phyloP scores from a whole-genome alignment of 495 filamentous ascomycete species.

The Tirmania nivea region DNA sequence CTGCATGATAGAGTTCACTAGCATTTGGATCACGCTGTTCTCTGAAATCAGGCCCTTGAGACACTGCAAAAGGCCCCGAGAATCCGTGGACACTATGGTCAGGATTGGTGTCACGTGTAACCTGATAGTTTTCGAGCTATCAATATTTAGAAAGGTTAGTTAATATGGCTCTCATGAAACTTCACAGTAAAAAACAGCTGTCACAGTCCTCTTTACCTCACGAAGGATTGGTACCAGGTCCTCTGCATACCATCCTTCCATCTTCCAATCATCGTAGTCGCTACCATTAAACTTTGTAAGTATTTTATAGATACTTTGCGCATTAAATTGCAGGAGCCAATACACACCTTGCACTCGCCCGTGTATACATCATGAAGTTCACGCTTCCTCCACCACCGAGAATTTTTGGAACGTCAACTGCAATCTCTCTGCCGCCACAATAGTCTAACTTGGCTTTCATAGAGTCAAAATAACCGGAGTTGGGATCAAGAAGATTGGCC shows the following conservation, averaged over 20 bases:
- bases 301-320: neutral
- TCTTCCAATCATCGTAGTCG: conserved; percentile 32
- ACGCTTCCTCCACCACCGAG: conserved; percentile 39
- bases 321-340: neutral
- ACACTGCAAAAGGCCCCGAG: conserved; percentile 30
- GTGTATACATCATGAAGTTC: conserved; percentile 38
- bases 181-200: neutral
- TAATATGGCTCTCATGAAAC: neutral
- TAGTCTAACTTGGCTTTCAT: neutral
- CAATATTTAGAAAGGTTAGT: neutral
- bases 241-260: conserved; percentile 29
- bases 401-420: conserved; percentile 29
- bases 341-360: conserved; percentile 19
- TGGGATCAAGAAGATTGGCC: neutral
- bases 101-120: conserved; percentile 8
- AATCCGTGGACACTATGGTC: conserved; percentile 23
- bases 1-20: conserved; percentile 23
- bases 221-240: conserved; percentile 31
- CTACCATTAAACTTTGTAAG: neutral
- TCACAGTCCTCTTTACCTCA: conserved; percentile 23
- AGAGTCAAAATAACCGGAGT: neutral
- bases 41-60: conserved; percentile 21
- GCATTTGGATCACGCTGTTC: conserved; percentile 9
- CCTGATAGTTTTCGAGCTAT: neutral
- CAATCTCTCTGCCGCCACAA: neutral